phyloP scores from a whole-genome alignment of 257 asterid genomes.

The Striga asiatica region DNA sequence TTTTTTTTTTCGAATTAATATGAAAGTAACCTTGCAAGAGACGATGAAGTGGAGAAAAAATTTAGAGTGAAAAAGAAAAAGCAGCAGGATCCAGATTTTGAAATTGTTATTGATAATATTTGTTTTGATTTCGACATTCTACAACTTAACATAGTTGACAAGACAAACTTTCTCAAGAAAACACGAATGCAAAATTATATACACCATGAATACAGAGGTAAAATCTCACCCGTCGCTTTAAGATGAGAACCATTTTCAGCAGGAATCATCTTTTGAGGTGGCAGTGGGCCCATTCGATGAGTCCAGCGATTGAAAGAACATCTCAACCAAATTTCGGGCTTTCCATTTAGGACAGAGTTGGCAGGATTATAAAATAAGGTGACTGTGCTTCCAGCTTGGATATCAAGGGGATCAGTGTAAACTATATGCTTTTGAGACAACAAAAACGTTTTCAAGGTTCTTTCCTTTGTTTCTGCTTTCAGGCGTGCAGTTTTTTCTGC shows the following conservation, averaged over 20 bases:
- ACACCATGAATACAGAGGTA: neutral
- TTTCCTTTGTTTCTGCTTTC: slow-evolving; percentile 64
- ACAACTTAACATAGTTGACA: neutral
- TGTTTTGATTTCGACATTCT: slow-evolving; percentile 1
- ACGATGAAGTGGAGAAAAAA: neutral
- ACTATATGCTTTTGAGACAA: slow-evolving; percentile 89
- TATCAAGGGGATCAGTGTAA: slow-evolving; percentile 82
- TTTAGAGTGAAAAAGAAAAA: slow-evolving; percentile 6
- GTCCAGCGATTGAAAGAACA: slow-evolving; percentile 98
- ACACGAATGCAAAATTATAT: neutral
- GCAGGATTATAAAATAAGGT: slow-evolving; percentile 75
- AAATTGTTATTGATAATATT: neutral
- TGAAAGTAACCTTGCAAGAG: slow-evolving; percentile 1
- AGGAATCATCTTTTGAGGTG: slow-evolving; percentile 80
- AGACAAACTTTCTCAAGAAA: neutral
- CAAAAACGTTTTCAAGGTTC: slow-evolving; percentile 62
- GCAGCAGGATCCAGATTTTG: neutral
- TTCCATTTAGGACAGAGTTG: slow-evolving; percentile 80
- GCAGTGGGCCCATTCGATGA: slow-evolving; percentile 72
- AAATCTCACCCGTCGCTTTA: slow-evolving; percentile 64
- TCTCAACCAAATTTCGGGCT: slow-evolving; percentile 92
- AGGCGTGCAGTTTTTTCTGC: slow-evolving; percentile 61
- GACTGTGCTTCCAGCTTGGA: slow-evolving; percentile 77
- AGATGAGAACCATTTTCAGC: slow-evolving; percentile 59
- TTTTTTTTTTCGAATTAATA: neutral